Evolutionary conservation across 805 yeast species (phyloP).

Genomic region (Myxozyma udenii): DNA sequence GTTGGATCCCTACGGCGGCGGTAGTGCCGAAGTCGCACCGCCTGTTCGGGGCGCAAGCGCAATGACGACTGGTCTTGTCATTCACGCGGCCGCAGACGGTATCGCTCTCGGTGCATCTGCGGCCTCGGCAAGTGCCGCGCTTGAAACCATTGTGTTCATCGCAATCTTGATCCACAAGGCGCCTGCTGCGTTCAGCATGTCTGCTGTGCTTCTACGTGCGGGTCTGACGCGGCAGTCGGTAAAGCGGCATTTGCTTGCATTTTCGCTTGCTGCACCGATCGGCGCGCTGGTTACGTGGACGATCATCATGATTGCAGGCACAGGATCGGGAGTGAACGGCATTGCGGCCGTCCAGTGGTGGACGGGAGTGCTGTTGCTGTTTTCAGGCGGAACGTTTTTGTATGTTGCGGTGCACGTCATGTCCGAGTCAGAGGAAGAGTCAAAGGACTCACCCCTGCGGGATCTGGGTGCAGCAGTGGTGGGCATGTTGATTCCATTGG

Average conservation of each 20-base stretch:
- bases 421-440: slow-evolving; percentile 37
- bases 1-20: background rate
- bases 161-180: slow-evolving; percentile 69
- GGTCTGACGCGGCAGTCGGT: slow-evolving; percentile 40
- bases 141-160: slow-evolving; percentile 49
- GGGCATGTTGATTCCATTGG: slow-evolving; percentile 38
- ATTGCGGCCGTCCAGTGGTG: slow-evolving; percentile 38
- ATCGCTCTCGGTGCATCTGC: slow-evolving; percentile 64
- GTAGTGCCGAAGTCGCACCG: slow-evolving; percentile 3
- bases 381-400: slow-evolving; percentile 70
- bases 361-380: slow-evolving; percentile 56
- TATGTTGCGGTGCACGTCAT: slow-evolving; percentile 68
- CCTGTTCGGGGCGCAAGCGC: slow-evolving; percentile 32
- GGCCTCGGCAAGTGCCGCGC: slow-evolving; percentile 40
- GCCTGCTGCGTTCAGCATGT: slow-evolving; percentile 69
- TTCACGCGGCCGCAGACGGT: slow-evolving; percentile 73
- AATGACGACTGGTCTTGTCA: slow-evolving; percentile 57
- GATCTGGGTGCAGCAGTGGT: slow-evolving; percentile 33
- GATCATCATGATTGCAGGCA: slow-evolving; percentile 38
- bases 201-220: slow-evolving; percentile 50
- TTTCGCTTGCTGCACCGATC: slow-evolving; percentile 60
- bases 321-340: slow-evolving; percentile 16
- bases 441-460: slow-evolving; percentile 6
- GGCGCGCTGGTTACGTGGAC: slow-evolving; percentile 54
- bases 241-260: slow-evolving; percentile 49